These are phyloP conservation scores for Shiraia bambusicola DNA, from an alignment of 2,329 filamentous ascomycete genomes.

Conservation along the genomic window DNA sequence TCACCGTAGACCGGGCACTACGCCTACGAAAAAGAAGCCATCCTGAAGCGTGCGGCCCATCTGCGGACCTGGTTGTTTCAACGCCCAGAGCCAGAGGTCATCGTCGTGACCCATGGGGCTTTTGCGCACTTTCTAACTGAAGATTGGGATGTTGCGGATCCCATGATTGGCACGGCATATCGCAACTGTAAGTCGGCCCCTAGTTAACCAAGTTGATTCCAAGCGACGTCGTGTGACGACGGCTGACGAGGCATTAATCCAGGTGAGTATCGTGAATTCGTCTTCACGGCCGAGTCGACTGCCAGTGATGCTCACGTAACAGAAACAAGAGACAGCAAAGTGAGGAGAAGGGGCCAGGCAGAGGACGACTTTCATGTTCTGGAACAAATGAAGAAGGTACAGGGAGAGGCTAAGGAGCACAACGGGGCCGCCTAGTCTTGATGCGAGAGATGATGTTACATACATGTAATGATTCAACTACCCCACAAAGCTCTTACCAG, in stretches of 20 bases:
- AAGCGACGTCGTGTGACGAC: not conserved
- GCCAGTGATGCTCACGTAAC: constrained; percentile 30
- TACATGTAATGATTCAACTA: not conserved
- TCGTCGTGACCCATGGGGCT: constrained; percentile 78
- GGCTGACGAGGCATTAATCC: not conserved
- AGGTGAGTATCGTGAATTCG: constrained; percentile 37
- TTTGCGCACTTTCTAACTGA: constrained; percentile 83
- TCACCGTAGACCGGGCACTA: constrained; percentile 30
- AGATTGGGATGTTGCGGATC: constrained; percentile 60
- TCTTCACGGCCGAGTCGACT: constrained; percentile 29
- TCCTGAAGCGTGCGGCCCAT: constrained; percentile 32
- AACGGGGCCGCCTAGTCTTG: not conserved
- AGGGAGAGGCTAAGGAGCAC: constrained; percentile 1
- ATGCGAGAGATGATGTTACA: not conserved
- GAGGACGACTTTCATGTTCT: constrained; percentile 34
- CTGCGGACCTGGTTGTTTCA: constrained; percentile 32
- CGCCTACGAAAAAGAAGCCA: constrained; percentile 30
- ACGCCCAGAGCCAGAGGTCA: constrained; percentile 51
- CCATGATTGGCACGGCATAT: constrained; percentile 35
- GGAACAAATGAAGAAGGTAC: constrained; percentile 27
- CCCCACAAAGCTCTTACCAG: no score
- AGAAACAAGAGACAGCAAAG: constrained; percentile 27
- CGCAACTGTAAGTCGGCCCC: constrained; percentile 32
- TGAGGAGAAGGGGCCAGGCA: constrained; percentile 16
- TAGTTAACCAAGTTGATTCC: no score